These are phyloP conservation scores for Coemansia asiatica DNA, from an alignment of 192 early-diverging fungal species.

Conservation along the genomic window DNA sequence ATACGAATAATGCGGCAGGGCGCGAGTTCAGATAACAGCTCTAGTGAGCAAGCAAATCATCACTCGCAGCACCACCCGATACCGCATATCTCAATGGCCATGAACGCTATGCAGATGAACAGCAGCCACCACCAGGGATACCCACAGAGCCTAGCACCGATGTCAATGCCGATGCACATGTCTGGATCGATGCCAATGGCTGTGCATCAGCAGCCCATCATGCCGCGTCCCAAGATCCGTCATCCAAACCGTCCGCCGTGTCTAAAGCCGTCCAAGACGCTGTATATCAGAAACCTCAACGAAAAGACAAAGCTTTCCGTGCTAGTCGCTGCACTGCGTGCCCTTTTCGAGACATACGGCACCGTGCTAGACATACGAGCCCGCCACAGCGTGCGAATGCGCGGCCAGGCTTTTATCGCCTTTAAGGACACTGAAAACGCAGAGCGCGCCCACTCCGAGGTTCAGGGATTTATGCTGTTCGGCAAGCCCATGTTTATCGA, in stretches of 20 bases:
- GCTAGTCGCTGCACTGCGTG: slow-evolving; percentile 71
- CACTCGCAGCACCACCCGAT: too few species aligned
- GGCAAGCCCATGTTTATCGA: slow-evolving; percentile 72
- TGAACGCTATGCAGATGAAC: neutral
- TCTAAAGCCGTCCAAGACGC: slow-evolving; percentile 64
- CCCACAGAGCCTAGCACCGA: neutral
- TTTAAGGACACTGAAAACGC: slow-evolving; percentile 75
- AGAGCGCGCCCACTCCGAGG: slow-evolving; percentile 72
- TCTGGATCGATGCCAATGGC: slow-evolving; percentile 8
- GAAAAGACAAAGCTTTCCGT: slow-evolving; percentile 71
- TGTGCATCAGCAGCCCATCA: neutral
- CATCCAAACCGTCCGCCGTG: slow-evolving; percentile 64
- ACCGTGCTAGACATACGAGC: slow-evolving; percentile 78
- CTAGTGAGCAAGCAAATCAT: too few species aligned
- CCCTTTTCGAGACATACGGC: slow-evolving; percentile 84
- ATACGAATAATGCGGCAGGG: too few species aligned
- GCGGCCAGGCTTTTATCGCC: slow-evolving; percentile 93
- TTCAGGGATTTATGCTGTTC: slow-evolving; percentile 82
- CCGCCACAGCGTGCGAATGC: slow-evolving; percentile 76
- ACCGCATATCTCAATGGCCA: too few species aligned
- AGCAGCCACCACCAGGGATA: neutral
- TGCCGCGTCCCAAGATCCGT: slow-evolving; percentile 33
- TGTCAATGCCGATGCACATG: slow-evolving; percentile 1
- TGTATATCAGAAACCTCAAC: slow-evolving; percentile 82
- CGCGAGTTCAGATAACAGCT: too few species aligned